These are phyloP conservation scores for Glycine latifolia DNA, from an alignment of 306 rosid species.

Conservation along the genomic window DNA sequence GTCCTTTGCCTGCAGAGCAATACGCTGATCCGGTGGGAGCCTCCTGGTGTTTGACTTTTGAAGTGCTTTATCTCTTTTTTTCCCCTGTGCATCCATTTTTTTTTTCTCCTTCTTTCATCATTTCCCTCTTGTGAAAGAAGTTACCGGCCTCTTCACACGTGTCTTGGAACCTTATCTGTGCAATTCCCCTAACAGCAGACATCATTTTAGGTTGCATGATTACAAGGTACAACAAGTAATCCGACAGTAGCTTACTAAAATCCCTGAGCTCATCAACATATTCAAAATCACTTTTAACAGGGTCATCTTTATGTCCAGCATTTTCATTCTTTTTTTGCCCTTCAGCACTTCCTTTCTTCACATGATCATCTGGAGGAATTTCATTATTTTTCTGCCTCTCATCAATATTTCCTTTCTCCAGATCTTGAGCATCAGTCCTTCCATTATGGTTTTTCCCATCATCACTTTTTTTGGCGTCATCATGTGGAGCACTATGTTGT, in stretches of 20 bases:
- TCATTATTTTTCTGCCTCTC: neutral
- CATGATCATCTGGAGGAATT: neutral
- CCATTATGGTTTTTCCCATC: no score
- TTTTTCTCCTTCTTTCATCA: neutral
- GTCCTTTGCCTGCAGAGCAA: neutral
- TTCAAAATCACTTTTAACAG: no score
- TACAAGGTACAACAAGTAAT: conserved; percentile 48
- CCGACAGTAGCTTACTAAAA: conserved; percentile 39
- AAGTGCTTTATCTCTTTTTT: neutral
- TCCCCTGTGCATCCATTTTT: neutral
- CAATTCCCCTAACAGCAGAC: conserved; percentile 43
- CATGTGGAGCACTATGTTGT: no score
- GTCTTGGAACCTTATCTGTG: conserved; percentile 39
- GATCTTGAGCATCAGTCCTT: neutral
- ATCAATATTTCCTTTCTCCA: no score
- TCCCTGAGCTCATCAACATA: neutral
- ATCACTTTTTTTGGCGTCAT: neutral
- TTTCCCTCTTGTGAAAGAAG: conserved; percentile 44
- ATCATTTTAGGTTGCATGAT: conserved; percentile 40
- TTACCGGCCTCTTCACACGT: conserved; percentile 37
- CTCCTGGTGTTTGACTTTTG: neutral
- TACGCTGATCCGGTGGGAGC: neutral
- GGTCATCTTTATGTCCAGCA: no score
- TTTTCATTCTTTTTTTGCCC: neutral
- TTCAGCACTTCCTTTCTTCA: neutral